Evolutionary conservation across 352 stramenopile species (phyloP).

Genomic region (Globisporangium mamillatum): DNA sequence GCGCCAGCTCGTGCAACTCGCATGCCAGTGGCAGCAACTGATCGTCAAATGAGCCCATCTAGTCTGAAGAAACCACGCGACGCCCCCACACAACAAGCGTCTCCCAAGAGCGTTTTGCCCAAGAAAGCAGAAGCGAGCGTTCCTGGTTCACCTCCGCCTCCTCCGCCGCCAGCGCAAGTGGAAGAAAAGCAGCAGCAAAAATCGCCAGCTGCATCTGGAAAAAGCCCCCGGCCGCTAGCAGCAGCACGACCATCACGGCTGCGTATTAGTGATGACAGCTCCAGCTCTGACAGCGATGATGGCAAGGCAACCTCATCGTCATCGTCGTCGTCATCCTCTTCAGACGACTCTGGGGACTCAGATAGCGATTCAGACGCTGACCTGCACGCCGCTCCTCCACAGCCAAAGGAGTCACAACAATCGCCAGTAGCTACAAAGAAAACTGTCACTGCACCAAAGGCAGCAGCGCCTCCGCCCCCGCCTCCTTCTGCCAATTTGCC

Average conservation of each 20-base stretch:
- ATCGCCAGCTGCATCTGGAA: slow-evolving; percentile 1
- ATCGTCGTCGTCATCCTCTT: slow-evolving; percentile 36
- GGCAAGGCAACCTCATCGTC: slow-evolving; percentile 30
- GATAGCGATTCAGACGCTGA: slow-evolving; percentile 16
- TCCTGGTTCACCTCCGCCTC: slow-evolving; percentile 21
- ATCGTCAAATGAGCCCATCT: not conserved
- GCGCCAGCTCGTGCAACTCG: slow-evolving; percentile 3
- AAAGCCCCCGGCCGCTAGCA: slow-evolving; percentile 10
- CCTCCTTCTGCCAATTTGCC: slow-evolving; percentile 15
- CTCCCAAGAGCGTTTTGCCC: slow-evolving; percentile 6
- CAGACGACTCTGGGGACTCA: slow-evolving; percentile 21
- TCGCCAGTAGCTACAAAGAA: slow-evolving; percentile 6
- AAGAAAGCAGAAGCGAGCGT: not conserved
- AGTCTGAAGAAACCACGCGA: not conserved
- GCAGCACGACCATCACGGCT: slow-evolving; percentile 26
- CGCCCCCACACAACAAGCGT: not conserved
- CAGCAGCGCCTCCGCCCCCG: not conserved
- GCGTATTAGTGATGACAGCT: slow-evolving; percentile 55
- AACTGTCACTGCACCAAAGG: not conserved
- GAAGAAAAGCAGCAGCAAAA: slow-evolving; percentile 1
- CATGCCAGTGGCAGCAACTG: not conserved
- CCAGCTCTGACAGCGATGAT: slow-evolving; percentile 54
- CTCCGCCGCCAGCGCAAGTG: slow-evolving; percentile 29
- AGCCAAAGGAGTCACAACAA: not conserved
- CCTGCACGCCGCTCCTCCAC: not conserved